Percentiles rank a stretch among this genome's conserved stretches.
Conservation (phyloP, 2,329 filamentous ascomycete genomes). For the Eurotiales sp. region DNA sequence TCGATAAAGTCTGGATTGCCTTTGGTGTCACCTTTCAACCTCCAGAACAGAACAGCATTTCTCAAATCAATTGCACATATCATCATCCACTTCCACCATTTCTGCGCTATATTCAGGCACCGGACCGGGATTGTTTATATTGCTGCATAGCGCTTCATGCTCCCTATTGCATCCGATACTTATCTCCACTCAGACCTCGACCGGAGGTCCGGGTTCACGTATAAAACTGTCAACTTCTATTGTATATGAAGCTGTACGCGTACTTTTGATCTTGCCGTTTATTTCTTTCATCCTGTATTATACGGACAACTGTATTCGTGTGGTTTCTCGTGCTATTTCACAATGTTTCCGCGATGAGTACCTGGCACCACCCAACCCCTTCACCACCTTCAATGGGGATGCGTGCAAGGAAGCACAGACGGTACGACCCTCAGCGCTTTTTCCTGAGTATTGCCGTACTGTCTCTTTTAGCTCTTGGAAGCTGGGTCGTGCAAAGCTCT, state of each 20-base stretch:
- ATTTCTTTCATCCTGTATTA: conserved; percentile 9
- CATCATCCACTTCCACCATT: neutral
- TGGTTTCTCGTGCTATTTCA: neutral
- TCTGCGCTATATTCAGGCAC: neutral
- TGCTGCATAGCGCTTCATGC: neutral
- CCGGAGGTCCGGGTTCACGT: neutral
- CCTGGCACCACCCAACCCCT: conserved; percentile 21
- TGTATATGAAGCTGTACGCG: neutral
- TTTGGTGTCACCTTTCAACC: neutral
- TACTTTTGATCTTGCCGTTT: conserved; percentile 4
- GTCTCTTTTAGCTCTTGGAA: conserved; percentile 28
- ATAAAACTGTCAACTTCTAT: neutral
- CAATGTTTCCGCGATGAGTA: conserved; percentile 32
- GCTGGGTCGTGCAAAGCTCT: conserved; percentile 18
- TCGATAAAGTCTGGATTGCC: conserved; percentile 6
- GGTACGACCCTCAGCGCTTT: conserved; percentile 44
- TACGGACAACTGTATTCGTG: neutral
- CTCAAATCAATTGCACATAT: neutral
- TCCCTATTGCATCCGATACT: neutral
- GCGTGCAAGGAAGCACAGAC: conserved; percentile 15
- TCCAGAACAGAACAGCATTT: conserved; percentile 4
- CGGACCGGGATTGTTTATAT: neutral
- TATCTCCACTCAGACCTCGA: neutral
- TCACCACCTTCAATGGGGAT: conserved; percentile 21
- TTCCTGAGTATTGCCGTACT: conserved; percentile 43